phyloP scores from a whole-genome alignment of 2,329 filamentous ascomycete genomes.

The Echinosphaeria canescens region DNA sequence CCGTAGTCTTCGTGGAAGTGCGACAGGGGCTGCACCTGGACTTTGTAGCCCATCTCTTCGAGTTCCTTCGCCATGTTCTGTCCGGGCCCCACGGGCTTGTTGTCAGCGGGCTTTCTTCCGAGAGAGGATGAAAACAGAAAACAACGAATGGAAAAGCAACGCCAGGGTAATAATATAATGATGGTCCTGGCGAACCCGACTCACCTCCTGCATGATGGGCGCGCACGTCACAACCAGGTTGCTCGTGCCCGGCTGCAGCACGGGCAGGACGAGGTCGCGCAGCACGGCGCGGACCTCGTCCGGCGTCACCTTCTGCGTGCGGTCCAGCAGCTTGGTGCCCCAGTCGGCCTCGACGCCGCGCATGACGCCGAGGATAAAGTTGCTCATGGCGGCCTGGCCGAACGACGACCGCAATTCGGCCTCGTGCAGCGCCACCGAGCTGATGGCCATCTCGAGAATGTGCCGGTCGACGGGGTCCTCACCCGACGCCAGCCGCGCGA shows the following conservation, averaged over 20 bases:
- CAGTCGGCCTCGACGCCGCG: slow-evolving; percentile 57
- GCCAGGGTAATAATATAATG: slow-evolving; percentile 1
- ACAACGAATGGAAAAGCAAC: too few relatives aligned
- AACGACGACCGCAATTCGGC: slow-evolving; percentile 82
- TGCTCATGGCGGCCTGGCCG: slow-evolving; percentile 58
- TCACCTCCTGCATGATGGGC: slow-evolving; percentile 64
- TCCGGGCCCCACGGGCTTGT: slow-evolving; percentile 1
- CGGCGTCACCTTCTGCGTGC: slow-evolving; percentile 52
- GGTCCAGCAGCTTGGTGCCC: slow-evolving; percentile 52
- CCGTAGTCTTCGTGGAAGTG: slow-evolving; percentile 87
- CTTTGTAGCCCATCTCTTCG: slow-evolving; percentile 54
- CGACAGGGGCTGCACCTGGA: slow-evolving; percentile 49
- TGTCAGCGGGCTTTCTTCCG: slow-evolving; percentile 3
- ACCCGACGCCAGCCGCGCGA: slow-evolving; percentile 55
- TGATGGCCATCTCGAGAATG: slow-evolving; percentile 77
- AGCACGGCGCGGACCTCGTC: slow-evolving; percentile 61
- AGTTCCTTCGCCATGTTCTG: slow-evolving; percentile 62
- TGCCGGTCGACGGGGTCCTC: slow-evolving; percentile 52
- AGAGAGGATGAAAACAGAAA: background rate
- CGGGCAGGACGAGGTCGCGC: slow-evolving; percentile 50
- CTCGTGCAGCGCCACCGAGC: slow-evolving; percentile 65
- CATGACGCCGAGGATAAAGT: slow-evolving; percentile 67
- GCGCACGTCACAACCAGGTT: slow-evolving; percentile 83
- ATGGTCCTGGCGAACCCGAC: slow-evolving; percentile 10
- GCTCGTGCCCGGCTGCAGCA: slow-evolving; percentile 61